A percentile compares a stretch with the other conserved stretches of the same genome.
phyloP scores from a whole-genome alignment of 768 basidiomycete genomes.

The Russula earlei region DNA sequence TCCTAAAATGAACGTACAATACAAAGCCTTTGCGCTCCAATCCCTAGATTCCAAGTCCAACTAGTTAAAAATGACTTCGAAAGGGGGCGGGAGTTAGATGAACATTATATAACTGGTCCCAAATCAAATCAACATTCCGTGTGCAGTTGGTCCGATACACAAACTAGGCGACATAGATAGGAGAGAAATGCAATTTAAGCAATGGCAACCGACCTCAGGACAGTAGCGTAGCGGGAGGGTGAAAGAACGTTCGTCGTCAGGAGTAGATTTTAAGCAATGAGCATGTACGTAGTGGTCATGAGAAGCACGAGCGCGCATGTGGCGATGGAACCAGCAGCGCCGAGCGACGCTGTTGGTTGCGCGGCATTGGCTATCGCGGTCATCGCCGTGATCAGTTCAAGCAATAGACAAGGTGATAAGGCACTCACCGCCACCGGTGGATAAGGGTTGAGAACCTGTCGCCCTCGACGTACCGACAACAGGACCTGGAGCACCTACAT shows the following conservation, averaged over 20 bases:
- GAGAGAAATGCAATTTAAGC: background rate
- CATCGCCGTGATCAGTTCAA: background rate
- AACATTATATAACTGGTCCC: too few species aligned
- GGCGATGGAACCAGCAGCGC: background rate
- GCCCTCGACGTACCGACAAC: background rate
- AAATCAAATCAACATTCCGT: background rate
- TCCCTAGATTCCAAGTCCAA: too few species aligned
- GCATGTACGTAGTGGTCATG: background rate
- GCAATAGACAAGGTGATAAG: background rate
- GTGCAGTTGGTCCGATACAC: background rate
- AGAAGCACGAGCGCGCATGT: constrained; percentile 1
- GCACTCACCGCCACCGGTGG: background rate
- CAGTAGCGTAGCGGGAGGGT: background rate
- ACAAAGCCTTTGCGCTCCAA: too few species aligned
- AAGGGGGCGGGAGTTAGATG: too few species aligned
- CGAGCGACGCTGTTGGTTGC: background rate
- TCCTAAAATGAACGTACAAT: too few species aligned
- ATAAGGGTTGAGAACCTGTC: background rate
- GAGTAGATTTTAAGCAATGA: background rate
- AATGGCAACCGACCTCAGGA: background rate
- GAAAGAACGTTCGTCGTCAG: background rate
- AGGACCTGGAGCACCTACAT: background rate
- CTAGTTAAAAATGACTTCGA: too few species aligned
- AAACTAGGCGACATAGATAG: background rate
- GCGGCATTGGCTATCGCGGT: background rate